These are phyloP conservation scores for Flaveria brownii DNA, from an alignment of 129 eudicot genomes.

Conservation along the genomic window DNA sequence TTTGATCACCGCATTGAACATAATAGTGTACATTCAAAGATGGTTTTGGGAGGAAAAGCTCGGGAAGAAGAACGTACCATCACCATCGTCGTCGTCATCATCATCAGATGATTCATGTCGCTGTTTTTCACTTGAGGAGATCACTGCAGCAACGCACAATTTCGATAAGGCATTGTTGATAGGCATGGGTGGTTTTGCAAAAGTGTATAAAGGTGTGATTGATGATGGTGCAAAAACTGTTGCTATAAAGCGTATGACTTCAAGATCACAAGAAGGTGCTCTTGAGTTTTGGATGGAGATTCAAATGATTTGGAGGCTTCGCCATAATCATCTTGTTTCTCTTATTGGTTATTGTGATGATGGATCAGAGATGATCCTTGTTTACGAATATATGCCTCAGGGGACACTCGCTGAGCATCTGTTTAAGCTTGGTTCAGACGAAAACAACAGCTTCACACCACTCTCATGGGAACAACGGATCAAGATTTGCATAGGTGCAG, in stretches of 20 bases:
- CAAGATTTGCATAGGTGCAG: slow-evolving; percentile 46
- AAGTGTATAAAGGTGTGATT: slow-evolving; percentile 41
- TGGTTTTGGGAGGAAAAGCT: slow-evolving; percentile 47
- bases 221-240: slow-evolving; percentile 27
- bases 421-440: slow-evolving; percentile 14
- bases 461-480: slow-evolving; percentile 46
- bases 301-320: slow-evolving; percentile 40
- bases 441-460: slow-evolving; percentile 13
- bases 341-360: slow-evolving; percentile 41
- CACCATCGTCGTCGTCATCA: slow-evolving; percentile 22
- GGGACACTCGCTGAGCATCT: slow-evolving; percentile 49
- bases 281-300: slow-evolving; percentile 45
- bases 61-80: slow-evolving; percentile 18
- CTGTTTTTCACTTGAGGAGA: slow-evolving; percentile 36
- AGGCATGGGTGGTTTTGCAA: slow-evolving; percentile 44
- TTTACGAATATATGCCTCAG: slow-evolving; percentile 37
- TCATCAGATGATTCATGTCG: slow-evolving; percentile 35
- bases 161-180: slow-evolving; percentile 36
- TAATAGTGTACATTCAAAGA: slow-evolving; percentile 40
- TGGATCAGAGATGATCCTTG: slow-evolving; percentile 43
- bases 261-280: slow-evolving; percentile 36
- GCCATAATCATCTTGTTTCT: slow-evolving; percentile 45
- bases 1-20: slow-evolving; percentile 30
- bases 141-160: slow-evolving; percentile 33
- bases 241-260: slow-evolving; percentile 45